Evolutionary conservation across 805 yeast species (phyloP).

Genomic region (Kodamaea kaohsiungensis): DNA sequence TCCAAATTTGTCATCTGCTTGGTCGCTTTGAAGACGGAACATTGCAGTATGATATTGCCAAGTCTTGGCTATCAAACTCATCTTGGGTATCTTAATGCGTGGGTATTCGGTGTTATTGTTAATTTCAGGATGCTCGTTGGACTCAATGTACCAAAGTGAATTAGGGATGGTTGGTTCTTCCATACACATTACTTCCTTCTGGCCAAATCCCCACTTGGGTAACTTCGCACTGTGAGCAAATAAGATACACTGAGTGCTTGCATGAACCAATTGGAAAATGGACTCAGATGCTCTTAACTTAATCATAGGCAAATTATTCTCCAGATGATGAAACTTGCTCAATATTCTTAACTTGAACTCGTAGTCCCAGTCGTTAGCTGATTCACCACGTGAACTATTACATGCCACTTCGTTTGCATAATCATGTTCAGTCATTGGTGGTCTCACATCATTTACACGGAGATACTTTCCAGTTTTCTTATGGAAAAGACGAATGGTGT

Average conservation of each 20-base stretch:
- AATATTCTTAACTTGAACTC: constrained; percentile 63
- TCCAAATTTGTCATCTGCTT: neutral
- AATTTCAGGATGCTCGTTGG: constrained; percentile 55
- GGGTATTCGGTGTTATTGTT: constrained; percentile 19
- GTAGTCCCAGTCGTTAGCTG: constrained; percentile 67
- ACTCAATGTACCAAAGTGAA: constrained; percentile 75
- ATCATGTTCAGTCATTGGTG: constrained; percentile 90
- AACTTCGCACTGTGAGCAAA: constrained; percentile 71
- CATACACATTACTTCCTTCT: constrained; percentile 87
- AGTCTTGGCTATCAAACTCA: constrained; percentile 52
- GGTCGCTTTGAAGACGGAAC: constrained; percentile 33
- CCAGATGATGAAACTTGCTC: constrained; percentile 31
- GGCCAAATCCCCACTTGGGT: constrained; percentile 84
- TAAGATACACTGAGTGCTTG: constrained; percentile 66
- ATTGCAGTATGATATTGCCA: constrained; percentile 57
- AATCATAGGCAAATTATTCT: constrained; percentile 33
- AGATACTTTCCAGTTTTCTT: constrained; percentile 64
- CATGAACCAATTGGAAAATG: constrained; percentile 69
- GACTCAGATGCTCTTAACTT: constrained; percentile 58
- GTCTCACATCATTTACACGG: constrained; percentile 70
- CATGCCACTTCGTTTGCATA: constrained; percentile 83
- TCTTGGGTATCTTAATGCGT: constrained; percentile 26
- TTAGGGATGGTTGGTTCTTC: constrained; percentile 67
- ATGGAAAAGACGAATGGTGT: constrained; percentile 68
- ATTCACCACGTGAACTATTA: constrained; percentile 56